Evolutionary conservation across 2,329 filamentous ascomycete species (phyloP).

Genomic region (Cercospora janseana): DNA sequence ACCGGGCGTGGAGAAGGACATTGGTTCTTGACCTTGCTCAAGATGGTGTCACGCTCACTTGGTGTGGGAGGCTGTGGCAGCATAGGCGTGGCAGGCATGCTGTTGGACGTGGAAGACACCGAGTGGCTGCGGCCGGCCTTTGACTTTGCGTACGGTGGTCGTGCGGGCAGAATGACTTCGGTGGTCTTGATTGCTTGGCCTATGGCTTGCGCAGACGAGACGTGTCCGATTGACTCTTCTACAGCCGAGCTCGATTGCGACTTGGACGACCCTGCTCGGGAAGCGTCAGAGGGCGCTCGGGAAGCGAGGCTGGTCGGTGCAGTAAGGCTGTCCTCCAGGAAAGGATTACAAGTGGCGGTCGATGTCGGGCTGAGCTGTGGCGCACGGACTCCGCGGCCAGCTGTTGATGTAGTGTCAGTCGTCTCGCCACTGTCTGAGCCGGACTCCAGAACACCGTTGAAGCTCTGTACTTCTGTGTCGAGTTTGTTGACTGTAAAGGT

Average conservation of each 20-base stretch:
- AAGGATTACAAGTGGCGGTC: not conserved
- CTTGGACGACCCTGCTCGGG: not conserved
- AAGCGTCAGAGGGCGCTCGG: not conserved
- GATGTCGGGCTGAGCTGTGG: not conserved
- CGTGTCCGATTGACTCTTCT: not conserved
- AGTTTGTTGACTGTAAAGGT: slow-evolving; percentile 11
- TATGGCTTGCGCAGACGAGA: not conserved
- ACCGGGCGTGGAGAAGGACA: not conserved
- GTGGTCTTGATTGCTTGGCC: slow-evolving; percentile 7
- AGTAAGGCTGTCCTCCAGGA: not conserved
- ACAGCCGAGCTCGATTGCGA: not conserved
- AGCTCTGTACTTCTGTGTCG: not conserved
- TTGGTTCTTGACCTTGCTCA: not conserved
- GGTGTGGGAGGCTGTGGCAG: not conserved
- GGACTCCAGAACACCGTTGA: not conserved
- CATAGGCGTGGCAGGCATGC: not conserved
- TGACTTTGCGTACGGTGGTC: slow-evolving; percentile 4
- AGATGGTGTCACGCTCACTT: not conserved
- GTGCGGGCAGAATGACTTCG: slow-evolving; percentile 14
- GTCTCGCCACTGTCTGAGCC: not conserved
- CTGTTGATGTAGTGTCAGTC: not conserved
- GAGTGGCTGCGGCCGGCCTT: slow-evolving; percentile 4
- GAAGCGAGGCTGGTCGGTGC: not conserved
- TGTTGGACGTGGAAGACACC: not conserved
- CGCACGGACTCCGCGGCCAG: not conserved